Base-by-base conservation (phyloP, 2,329 filamentous ascomycete species). In the Fusarium humuli region DNA sequence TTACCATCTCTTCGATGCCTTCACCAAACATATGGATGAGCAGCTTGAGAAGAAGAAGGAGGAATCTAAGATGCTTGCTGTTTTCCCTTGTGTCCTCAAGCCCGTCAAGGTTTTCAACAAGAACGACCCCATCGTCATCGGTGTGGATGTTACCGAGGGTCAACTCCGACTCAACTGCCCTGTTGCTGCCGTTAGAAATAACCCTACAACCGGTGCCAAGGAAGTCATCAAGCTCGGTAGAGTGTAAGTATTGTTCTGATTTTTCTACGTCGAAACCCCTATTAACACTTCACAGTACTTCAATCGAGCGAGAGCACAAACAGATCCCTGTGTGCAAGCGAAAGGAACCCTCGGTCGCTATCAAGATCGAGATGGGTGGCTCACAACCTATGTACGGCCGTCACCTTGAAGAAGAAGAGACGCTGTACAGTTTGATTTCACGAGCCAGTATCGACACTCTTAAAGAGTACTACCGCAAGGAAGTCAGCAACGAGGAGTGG, bases 41-140 rank as follows among this genome's bases (percentile, higher is more conserved):
- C 87, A 97, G 73, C 86, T 91, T 30, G 94, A 95, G 82, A 91
- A 94, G 86, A 94, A 94, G 85, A 98, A 98, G 86, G 95, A 98
- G 77, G 94, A 98, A 77, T 93, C 91, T 77, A 98, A 98, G 85
- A 89, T 98, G 84, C 83, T 96, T 76, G 97, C 96, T 45, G 95
- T 99, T 74, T 99, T 98, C 88, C 97, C 96, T 37, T 98, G 96
- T 78, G 92, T 98, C 40, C 88, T 99, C 59, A 88, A 88, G 73
- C 90, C 95, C 0, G 93, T 99, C 41, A 94, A 94, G 18, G 92
- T 99, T 29, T 99, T 99, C 89, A 98, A 98, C 88, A 99, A 99
- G 88, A 97, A 94, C 54, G 89, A 90, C 72, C 96, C 96, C 40
- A 98, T 99, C 74, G 93, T 99, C 63, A 85, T 99, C 50, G 96